phyloP scores from a whole-genome alignment of 192 early-diverging fungal genomes.

The Irineochytrium annulatum region DNA sequence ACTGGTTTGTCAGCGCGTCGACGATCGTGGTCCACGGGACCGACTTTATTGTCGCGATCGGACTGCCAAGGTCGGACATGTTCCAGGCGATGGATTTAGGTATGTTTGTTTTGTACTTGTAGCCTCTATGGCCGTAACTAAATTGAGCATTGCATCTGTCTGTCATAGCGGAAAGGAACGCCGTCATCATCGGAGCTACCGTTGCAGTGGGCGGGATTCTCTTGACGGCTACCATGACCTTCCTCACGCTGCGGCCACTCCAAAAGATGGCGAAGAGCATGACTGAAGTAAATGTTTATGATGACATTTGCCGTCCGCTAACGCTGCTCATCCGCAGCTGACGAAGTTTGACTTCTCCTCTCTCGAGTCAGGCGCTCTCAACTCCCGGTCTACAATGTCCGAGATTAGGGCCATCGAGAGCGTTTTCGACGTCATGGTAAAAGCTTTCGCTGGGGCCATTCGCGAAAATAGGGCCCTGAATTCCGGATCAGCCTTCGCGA shows the following conservation, averaged over 20 bases:
- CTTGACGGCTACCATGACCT: not conserved
- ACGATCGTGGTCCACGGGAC: not conserved
- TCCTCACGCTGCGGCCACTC: not conserved
- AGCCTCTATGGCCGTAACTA: too few relatives aligned
- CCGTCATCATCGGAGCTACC: not conserved
- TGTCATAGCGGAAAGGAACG: not conserved
- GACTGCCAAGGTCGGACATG: not conserved
- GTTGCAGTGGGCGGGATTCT: not conserved
- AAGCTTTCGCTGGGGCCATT: slow-evolving; percentile 1
- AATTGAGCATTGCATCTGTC: too few relatives aligned
- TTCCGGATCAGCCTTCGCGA: too few relatives aligned
- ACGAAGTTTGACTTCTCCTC: not conserved
- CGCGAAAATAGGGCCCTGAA: not conserved
- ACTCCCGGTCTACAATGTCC: not conserved
- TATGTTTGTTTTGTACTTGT: too few relatives aligned
- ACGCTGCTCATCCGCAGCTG: too few relatives aligned
- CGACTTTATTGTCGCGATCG: not conserved
- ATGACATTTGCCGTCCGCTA: too few relatives aligned
- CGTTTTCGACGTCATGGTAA: not conserved
- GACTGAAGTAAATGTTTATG: not conserved
- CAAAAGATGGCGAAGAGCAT: not conserved
- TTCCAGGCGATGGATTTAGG: not conserved
- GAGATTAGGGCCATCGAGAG: not conserved
- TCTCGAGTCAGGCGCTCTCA: not conserved
- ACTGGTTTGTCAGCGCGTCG: not conserved